Percentiles rank a stretch among this genome's conserved stretches.
Conservation (phyloP, 1,284 basidiomycete species). For the Moesziomyces sp. region DNA sequence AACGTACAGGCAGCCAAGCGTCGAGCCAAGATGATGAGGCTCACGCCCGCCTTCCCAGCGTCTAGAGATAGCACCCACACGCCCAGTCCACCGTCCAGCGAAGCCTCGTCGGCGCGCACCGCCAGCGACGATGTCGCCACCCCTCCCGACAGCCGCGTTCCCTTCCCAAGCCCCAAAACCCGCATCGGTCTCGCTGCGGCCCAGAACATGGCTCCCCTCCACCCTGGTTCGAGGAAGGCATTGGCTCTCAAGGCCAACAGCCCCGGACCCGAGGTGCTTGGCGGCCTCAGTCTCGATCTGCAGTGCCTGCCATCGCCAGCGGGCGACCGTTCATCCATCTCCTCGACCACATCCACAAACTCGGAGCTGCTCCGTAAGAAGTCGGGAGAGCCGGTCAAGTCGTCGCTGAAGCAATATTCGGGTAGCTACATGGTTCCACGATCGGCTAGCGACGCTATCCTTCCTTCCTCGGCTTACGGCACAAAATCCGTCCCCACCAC, state of each 20-base stretch:
- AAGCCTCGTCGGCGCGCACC: constrained; percentile 31
- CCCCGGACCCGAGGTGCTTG: constrained; percentile 48
- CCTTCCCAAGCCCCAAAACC: constrained; percentile 44
- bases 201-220: constrained; percentile 25
- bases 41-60: constrained; percentile 50
- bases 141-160: constrained; percentile 29
- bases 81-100: constrained; percentile 43
- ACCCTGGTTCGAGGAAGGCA: constrained; percentile 53
- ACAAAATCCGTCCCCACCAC: constrained; percentile 71
- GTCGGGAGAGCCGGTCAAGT: constrained; percentile 89
- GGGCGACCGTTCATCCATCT: constrained; percentile 37
- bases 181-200: constrained; percentile 14
- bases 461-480: constrained; percentile 37
- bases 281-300: constrained; percentile 59
- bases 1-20: constrained; percentile 50
- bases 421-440: constrained; percentile 66
- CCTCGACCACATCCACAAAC: constrained; percentile 36
- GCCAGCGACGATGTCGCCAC: constrained; percentile 36
- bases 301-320: constrained; percentile 54
- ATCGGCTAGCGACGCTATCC: constrained; percentile 70
- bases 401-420: constrained; percentile 80
- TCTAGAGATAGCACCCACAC: constrained; percentile 26
- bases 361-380: constrained; percentile 79
- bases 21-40: constrained; percentile 53
- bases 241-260: constrained; percentile 52